phyloP scores from a whole-genome alignment of 2,329 filamentous ascomycete genomes.

The Annulohypoxylon truncatum region DNA sequence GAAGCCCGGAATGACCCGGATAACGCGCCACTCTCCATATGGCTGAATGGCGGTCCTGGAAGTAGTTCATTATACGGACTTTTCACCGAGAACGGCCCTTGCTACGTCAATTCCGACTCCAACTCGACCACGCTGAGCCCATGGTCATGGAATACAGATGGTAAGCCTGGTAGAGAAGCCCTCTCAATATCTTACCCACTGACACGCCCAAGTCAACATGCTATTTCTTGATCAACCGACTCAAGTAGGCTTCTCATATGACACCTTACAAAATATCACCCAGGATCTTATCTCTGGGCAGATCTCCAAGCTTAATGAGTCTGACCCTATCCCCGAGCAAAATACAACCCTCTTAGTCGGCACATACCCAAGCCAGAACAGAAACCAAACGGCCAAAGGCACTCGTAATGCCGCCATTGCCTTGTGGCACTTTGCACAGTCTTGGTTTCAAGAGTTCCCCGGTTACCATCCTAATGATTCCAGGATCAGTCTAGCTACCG shows the following conservation, averaged over 20 bases:
- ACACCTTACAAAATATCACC: slow-evolving; percentile 67
- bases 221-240: slow-evolving; percentile 66
- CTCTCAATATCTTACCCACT: background rate
- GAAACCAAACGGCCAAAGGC: slow-evolving; percentile 58
- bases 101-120: slow-evolving; percentile 58
- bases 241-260: slow-evolving; percentile 72
- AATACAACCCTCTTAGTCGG: slow-evolving; percentile 58
- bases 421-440: slow-evolving; percentile 71
- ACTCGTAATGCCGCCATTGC: slow-evolving; percentile 63
- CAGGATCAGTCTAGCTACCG: slow-evolving; percentile 56
- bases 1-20: slow-evolving; percentile 49
- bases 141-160: slow-evolving; percentile 66
- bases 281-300: slow-evolving; percentile 56
- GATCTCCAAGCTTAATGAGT: slow-evolving; percentile 49
- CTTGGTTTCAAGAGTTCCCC: slow-evolving; percentile 65
- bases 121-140: slow-evolving; percentile 64
- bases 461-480: slow-evolving; percentile 69
- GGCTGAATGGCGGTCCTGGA: slow-evolving; percentile 70
- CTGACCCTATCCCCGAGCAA: slow-evolving; percentile 52
- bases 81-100: slow-evolving; percentile 64
- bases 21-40: slow-evolving; percentile 61
- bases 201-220: slow-evolving; percentile 60
- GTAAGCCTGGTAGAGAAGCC: slow-evolving; percentile 27
- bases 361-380: slow-evolving; percentile 66
- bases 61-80: slow-evolving; percentile 64